phyloP scores from a whole-genome alignment of 2,329 filamentous ascomycete genomes.

The Sordariomycetes sp. region DNA sequence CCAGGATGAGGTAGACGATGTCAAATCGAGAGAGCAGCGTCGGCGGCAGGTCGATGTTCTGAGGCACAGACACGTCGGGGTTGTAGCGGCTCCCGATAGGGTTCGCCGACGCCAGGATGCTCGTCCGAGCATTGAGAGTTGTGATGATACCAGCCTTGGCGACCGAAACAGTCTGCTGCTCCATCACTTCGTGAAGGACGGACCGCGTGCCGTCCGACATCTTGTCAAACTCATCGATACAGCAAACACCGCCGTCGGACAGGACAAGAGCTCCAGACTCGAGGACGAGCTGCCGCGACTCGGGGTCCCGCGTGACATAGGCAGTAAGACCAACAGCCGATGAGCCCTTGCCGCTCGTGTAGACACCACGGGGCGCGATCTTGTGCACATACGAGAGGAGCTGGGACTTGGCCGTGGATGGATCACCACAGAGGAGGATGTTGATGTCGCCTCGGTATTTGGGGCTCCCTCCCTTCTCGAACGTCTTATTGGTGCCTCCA shows the following conservation, averaged over 20 bases:
- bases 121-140: conserved; percentile 89
- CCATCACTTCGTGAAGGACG: conserved; percentile 81
- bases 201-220: conserved; percentile 73
- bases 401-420: conserved; percentile 93
- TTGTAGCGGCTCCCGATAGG: conserved; percentile 98
- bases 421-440: conserved; percentile 89
- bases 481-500: conserved; percentile 95
- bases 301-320: conserved; percentile 70
- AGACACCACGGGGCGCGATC: conserved; percentile 82
- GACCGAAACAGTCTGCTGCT: conserved; percentile 77
- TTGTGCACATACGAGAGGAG: conserved; percentile 91
- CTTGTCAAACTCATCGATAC: conserved; percentile 80
- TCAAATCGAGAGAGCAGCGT: conserved; percentile 94
- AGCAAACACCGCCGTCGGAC: conserved; percentile 74
- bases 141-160: conserved; percentile 93
- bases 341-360: conserved; percentile 72
- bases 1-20: conserved; percentile 90
- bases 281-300: conserved; percentile 68
- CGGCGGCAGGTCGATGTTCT: conserved; percentile 95
- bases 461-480: conserved; percentile 90
- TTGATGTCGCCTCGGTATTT: conserved; percentile 98
- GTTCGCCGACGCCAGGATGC: conserved; percentile 92
- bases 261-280: conserved; percentile 72
- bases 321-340: conserved; percentile 75
- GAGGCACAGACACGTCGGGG: conserved; percentile 85